Conservation (phyloP, 2,329 filamentous ascomycete species). For the Hypoxylon sp. region DNA sequence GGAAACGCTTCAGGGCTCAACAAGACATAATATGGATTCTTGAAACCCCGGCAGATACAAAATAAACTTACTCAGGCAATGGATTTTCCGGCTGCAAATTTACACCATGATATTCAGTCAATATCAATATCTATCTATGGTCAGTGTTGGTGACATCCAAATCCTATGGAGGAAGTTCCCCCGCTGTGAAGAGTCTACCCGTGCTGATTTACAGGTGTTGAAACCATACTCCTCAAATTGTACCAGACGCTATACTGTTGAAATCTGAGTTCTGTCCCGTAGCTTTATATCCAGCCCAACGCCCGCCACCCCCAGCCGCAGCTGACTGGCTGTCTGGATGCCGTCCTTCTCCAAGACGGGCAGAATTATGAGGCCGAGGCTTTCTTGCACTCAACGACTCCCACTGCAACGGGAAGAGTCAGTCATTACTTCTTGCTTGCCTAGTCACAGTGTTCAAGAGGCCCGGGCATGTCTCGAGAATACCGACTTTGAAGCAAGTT, state of each 20-base stretch:
- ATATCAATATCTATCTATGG: no score
- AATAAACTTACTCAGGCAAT: no score
- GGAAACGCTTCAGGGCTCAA: no score
- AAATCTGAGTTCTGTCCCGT: background rate
- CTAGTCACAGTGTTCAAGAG: no score
- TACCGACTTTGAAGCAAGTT: background rate
- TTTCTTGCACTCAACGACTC: constrained; percentile 38
- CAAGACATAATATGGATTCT: no score
- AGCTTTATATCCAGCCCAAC: no score
- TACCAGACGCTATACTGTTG: background rate
- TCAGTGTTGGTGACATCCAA: background rate
- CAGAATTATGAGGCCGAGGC: background rate
- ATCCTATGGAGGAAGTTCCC: background rate
- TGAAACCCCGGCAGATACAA: no score
- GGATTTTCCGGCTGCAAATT: no score
- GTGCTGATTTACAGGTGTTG: background rate
- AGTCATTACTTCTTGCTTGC: background rate
- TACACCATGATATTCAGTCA: no score
- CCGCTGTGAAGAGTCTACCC: background rate
- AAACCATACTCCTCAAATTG: background rate
- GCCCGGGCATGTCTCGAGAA: background rate
- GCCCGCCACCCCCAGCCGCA: no score
- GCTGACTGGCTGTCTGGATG: background rate
- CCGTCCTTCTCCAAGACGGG: background rate
- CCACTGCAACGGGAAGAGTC: background rate